Percentiles rank a stretch among this genome's conserved stretches.
Evolutionary conservation across 306 rosid genomes (phyloP).

Genomic region (Gastrolobium bilobum): DNA sequence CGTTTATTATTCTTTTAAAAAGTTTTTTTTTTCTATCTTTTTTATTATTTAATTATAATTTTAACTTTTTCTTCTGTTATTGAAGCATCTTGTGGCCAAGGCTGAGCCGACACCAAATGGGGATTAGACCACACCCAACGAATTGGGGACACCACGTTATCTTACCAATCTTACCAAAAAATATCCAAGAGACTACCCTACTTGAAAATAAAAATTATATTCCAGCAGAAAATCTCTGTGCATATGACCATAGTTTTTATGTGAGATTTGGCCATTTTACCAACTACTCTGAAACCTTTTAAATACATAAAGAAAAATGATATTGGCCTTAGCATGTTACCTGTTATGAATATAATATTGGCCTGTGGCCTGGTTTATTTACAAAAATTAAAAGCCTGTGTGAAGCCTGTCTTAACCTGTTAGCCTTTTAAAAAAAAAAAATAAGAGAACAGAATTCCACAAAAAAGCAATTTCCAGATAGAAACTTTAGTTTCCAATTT

Average conservation of each 20-base stretch:
- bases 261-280: conserved; percentile 13
- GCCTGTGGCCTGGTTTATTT: background rate
- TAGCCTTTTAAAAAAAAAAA: no score
- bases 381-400: no score
- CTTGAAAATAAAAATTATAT: conserved; percentile 27
- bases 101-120: background rate
- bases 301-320: background rate
- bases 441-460: no score
- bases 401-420: no score
- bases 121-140: background rate
- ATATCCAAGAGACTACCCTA: conserved; percentile 7
- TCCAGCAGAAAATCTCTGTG: conserved; percentile 16
- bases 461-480: no score
- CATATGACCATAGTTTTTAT: background rate
- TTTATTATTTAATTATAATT: no score
- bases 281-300: conserved; percentile 22
- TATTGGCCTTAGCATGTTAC: no score
- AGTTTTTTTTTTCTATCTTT: no score
- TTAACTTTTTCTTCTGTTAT: no score
- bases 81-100: conserved; percentile 19
- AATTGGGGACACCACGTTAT: background rate
- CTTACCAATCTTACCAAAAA: background rate
- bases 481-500: no score
- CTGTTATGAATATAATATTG: no score
- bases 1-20: no score